Evolutionary conservation across 768 basidiomycete species (phyloP).

Genomic region (Lactarius akahatsu): DNA sequence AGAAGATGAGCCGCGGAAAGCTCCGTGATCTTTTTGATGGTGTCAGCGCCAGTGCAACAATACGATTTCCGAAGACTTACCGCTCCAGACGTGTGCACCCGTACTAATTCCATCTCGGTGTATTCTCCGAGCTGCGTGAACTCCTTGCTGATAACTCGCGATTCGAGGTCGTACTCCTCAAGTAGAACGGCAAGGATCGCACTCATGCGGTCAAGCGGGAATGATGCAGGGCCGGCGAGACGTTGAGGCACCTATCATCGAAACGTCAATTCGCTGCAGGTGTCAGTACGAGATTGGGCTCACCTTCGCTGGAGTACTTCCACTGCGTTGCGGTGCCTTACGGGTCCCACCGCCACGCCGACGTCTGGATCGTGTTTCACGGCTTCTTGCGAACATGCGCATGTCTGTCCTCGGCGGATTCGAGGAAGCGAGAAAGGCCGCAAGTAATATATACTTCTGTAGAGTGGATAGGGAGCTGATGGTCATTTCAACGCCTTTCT

Average conservation of each 20-base stretch:
- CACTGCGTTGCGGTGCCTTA: slow-evolving; percentile 30
- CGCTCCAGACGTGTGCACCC: slow-evolving; percentile 56
- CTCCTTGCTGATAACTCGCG: slow-evolving; percentile 45
- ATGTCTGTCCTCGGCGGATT: slow-evolving; percentile 81
- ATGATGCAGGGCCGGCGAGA: slow-evolving; percentile 75
- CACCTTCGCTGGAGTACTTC: slow-evolving; percentile 34
- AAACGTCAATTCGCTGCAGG: background rate
- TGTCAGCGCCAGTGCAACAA: background rate
- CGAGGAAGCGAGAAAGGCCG: slow-evolving; percentile 78
- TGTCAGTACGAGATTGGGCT: background rate
- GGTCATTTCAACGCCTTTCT: slow-evolving; percentile 24
- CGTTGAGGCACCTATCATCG: slow-evolving; percentile 62
- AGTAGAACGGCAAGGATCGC: slow-evolving; percentile 77
- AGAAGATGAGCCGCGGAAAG: slow-evolving; percentile 63
- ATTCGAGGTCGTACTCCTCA: slow-evolving; percentile 66
- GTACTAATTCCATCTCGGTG: slow-evolving; percentile 69
- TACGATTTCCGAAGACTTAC: slow-evolving; percentile 42
- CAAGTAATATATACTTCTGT: slow-evolving; percentile 73
- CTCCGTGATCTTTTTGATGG: slow-evolving; percentile 56
- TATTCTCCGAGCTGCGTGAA: slow-evolving; percentile 64
- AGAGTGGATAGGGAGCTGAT: slow-evolving; percentile 54
- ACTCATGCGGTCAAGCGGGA: slow-evolving; percentile 75
- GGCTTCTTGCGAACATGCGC: slow-evolving; percentile 75
- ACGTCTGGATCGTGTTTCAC: slow-evolving; percentile 61
- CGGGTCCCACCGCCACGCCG: slow-evolving; percentile 39